Conservation (phyloP, 495 filamentous ascomycete species). For the Apodospora peruviana region DNA sequence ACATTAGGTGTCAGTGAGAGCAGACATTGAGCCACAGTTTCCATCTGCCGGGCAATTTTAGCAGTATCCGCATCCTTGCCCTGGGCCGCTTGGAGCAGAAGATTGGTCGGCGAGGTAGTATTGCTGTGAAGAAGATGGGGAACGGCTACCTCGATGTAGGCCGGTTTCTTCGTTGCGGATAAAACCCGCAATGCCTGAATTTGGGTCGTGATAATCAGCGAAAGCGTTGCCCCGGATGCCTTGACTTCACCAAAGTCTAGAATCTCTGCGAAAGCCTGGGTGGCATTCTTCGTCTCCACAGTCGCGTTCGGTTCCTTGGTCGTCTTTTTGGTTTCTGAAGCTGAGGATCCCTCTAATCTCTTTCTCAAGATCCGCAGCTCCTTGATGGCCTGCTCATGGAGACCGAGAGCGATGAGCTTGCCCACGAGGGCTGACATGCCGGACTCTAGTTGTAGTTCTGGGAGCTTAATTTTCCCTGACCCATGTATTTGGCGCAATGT, state of each 20-base stretch:
- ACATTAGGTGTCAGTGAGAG: constrained; percentile 57
- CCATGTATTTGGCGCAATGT: constrained; percentile 58
- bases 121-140: constrained; percentile 37
- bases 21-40: constrained; percentile 61
- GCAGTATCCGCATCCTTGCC: constrained; percentile 37
- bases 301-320: constrained; percentile 12
- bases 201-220: constrained; percentile 48
- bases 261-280: constrained; percentile 53
- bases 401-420: constrained; percentile 64
- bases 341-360: constrained; percentile 44
- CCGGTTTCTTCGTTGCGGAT: constrained; percentile 41
- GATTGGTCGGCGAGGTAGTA: constrained; percentile 57
- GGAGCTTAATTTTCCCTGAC: constrained; percentile 39
- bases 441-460: constrained; percentile 72
- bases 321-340: constrained; percentile 24
- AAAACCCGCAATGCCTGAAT: constrained; percentile 47
- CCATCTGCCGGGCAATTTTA: constrained; percentile 65
- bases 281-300: constrained; percentile 25
- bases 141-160: constrained; percentile 46
- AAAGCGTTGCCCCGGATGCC: constrained; percentile 33
- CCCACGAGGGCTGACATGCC: constrained; percentile 73
- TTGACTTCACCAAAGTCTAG: constrained; percentile 49
- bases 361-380: constrained; percentile 68
- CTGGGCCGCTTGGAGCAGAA: constrained; percentile 52
- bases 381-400: constrained; percentile 71